phyloP scores from a whole-genome alignment of 2,329 filamentous ascomycete species.

The Colletotrichum tanaceti region DNA sequence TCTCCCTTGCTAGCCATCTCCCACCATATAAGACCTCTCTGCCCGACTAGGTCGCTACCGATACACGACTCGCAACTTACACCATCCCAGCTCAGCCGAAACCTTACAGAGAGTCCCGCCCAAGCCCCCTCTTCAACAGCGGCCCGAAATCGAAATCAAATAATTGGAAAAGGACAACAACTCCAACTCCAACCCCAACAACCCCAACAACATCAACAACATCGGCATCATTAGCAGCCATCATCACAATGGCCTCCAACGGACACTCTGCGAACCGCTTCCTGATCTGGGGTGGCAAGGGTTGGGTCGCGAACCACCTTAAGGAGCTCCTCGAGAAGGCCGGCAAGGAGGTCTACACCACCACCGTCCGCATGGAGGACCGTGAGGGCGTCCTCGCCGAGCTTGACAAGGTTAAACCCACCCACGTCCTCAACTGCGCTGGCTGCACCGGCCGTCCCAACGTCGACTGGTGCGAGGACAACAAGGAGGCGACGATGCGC shows the following conservation, averaged over 20 bases:
- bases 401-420: conserved; percentile 70
- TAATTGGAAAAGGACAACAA: background rate
- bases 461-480: conserved; percentile 78
- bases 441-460: conserved; percentile 75
- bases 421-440: conserved; percentile 74
- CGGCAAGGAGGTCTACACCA: conserved; percentile 70
- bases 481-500: conserved; percentile 74
- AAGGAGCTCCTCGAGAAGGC: conserved; percentile 67
- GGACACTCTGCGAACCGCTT: conserved; percentile 56
- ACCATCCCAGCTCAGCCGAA: conserved; percentile 22
- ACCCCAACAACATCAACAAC: no score
- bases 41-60: conserved; percentile 6
- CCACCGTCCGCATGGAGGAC: conserved; percentile 74
- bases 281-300: conserved; percentile 73
- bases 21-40: conserved; percentile 26
- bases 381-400: conserved; percentile 66
- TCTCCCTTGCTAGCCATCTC: conserved; percentile 28
- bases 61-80: conserved; percentile 13
- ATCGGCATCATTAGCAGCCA: background rate
- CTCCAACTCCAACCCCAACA: background rate
- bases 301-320: conserved; percentile 73
- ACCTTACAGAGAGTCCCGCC: background rate
- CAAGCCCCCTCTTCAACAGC: conserved; percentile 13
- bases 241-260: conserved; percentile 46
- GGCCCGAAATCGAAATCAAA: conserved; percentile 18